Conservation (phyloP, 2,329 filamentous ascomycete genomes). For the Epichloe baconii region DNA sequence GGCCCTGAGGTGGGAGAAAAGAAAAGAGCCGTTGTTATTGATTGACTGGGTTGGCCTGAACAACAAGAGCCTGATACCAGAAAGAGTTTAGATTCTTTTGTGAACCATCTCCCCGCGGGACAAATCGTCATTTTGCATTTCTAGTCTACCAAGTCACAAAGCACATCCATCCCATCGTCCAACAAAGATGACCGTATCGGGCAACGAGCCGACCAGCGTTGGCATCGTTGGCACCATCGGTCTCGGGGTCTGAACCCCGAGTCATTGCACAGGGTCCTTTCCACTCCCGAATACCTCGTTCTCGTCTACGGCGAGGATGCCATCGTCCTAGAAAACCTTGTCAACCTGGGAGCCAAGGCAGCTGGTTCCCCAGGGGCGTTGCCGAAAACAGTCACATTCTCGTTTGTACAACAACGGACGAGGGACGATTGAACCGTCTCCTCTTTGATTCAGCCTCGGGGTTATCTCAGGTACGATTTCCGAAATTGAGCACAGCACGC, state of each 20-base stretch:
- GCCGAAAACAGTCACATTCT: conserved; percentile 1
- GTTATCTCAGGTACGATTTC: too few species aligned
- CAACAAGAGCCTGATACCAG: not conserved
- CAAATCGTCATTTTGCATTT: not conserved
- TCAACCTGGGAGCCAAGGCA: not conserved
- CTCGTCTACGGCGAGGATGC: not conserved
- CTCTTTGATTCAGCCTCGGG: not conserved
- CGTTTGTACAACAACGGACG: conserved; percentile 3
- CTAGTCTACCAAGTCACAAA: not conserved
- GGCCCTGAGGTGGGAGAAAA: too few species aligned
- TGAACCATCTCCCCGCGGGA: not conserved
- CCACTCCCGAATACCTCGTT: not conserved
- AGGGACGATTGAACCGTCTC: conserved; percentile 1
- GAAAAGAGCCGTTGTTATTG: too few species aligned
- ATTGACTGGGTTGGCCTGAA: too few species aligned
- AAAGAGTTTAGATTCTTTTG: not conserved
- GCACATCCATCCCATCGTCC: not conserved
- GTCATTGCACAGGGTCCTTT: not conserved
- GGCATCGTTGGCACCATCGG: conserved; percentile 3
- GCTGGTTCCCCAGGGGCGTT: not conserved
- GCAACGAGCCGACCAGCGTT: not conserved
- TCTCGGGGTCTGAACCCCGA: not conserved
- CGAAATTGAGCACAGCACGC: too few species aligned
- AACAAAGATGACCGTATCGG: not conserved
- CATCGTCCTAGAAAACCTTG: not conserved